phyloP scores from a whole-genome alignment of 768 basidiomycete species.

The Naganishia antarctica region DNA sequence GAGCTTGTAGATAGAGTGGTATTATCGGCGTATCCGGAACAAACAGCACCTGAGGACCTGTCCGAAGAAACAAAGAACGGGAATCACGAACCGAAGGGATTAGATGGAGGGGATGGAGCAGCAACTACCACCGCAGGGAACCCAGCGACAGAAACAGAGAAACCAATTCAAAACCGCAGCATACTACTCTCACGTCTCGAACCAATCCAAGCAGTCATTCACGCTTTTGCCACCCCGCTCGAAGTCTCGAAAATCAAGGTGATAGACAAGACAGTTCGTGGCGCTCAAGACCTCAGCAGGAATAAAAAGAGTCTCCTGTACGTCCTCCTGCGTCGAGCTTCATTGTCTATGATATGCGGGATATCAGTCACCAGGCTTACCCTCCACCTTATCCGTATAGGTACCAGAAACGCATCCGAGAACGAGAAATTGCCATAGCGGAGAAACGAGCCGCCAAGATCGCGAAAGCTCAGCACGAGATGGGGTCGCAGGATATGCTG shows the following conservation, averaged over 20 bases:
- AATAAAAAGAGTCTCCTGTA: conserved; percentile 39
- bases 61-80: conserved; percentile 21
- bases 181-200: conserved; percentile 24
- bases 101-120: conserved; percentile 30
- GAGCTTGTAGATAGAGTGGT: conserved; percentile 50
- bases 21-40: conserved; percentile 9
- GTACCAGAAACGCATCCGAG: conserved; percentile 47
- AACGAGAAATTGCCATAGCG: conserved; percentile 42
- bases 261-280: conserved; percentile 75
- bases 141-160: not conserved
- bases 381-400: conserved; percentile 32
- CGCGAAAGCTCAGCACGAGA: conserved; percentile 31
- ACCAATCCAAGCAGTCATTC: conserved; percentile 49
- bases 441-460: conserved; percentile 39
- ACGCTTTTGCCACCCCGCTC: conserved; percentile 63
- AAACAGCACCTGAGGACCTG: conserved; percentile 26
- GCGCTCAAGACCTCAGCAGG: conserved; percentile 95
- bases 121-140: not conserved
- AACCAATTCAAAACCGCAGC: not conserved
- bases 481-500: conserved; percentile 35
- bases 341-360: not conserved
- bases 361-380: too few species aligned
- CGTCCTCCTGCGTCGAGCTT: not conserved
- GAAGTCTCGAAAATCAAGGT: conserved; percentile 78
- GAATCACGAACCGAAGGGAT: conserved; percentile 49